These are phyloP conservation scores for Carallia pectinifolia DNA, from an alignment of 345 rosid species.

Conservation along the genomic window DNA sequence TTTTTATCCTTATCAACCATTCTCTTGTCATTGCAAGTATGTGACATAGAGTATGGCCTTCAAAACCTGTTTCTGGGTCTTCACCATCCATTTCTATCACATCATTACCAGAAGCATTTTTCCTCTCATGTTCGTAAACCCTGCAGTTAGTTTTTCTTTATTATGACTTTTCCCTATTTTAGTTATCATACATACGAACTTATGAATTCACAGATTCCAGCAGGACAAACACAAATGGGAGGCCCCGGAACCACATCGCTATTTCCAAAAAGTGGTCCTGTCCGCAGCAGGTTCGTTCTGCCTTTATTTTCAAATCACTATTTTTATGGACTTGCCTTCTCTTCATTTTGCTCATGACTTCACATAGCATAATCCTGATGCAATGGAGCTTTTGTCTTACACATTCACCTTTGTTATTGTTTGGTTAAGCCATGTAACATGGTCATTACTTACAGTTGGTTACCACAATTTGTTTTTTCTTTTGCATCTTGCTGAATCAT, in stretches of 20 bases:
- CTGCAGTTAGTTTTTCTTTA: conserved; percentile 3
- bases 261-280: neutral
- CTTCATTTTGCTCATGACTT: too few relatives aligned
- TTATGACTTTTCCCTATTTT: conserved; percentile 1
- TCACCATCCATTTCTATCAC: conserved; percentile 18
- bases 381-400: too few relatives aligned
- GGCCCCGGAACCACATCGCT: neutral
- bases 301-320: neutral
- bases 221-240: conserved; percentile 6
- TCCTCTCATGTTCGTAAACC: conserved; percentile 35
- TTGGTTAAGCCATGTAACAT: too few relatives aligned
- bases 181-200: neutral
- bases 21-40: too few relatives aligned
- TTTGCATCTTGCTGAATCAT: neutral
- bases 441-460: neutral
- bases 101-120: conserved; percentile 23
- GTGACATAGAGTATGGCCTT: too few relatives aligned
- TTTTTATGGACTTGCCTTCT: too few relatives aligned
- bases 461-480: neutral
- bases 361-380: too few relatives aligned
- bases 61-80: conserved; percentile 23
- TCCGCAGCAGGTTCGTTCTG: conserved; percentile 9
- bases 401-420: too few relatives aligned
- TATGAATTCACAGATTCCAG: conserved; percentile 32
- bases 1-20: too few relatives aligned